phyloP scores from a whole-genome alignment of 768 basidiomycete genomes.

The Lactarius vividus region DNA sequence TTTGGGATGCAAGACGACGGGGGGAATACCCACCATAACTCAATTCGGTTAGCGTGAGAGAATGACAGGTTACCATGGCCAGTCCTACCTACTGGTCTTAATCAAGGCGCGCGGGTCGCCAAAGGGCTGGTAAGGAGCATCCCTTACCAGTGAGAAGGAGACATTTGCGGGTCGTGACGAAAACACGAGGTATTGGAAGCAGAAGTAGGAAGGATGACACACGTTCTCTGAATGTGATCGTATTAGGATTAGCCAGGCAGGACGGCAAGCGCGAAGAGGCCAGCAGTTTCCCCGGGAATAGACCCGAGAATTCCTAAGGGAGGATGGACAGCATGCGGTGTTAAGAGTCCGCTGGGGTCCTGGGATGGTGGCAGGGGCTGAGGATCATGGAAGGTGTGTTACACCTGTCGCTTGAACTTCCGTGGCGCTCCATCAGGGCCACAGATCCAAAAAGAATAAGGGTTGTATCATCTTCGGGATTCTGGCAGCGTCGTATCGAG shows the following conservation, averaged over 20 bases:
- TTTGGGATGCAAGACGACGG: neutral
- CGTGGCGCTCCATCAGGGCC: constrained; percentile 3
- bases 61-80: neutral
- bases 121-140: neutral
- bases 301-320: constrained; percentile 11
- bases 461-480: neutral
- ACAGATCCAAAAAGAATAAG: neutral
- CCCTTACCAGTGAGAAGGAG: neutral
- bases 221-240: neutral
- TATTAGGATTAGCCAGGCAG: neutral
- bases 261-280: neutral
- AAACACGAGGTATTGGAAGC: neutral
- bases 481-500: too few relatives aligned
- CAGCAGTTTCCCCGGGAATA: constrained; percentile 21
- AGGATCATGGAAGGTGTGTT: neutral
- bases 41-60: constrained; percentile 5
- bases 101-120: neutral
- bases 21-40: neutral
- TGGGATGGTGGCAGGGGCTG: neutral
- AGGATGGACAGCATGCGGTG: neutral
- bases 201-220: neutral
- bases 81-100: neutral
- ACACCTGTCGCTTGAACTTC: neutral
- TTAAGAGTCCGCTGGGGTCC: neutral
- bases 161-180: neutral